These are phyloP conservation scores for Grammothele lineata DNA, from an alignment of 768 basidiomycete species.

Conservation along the genomic window DNA sequence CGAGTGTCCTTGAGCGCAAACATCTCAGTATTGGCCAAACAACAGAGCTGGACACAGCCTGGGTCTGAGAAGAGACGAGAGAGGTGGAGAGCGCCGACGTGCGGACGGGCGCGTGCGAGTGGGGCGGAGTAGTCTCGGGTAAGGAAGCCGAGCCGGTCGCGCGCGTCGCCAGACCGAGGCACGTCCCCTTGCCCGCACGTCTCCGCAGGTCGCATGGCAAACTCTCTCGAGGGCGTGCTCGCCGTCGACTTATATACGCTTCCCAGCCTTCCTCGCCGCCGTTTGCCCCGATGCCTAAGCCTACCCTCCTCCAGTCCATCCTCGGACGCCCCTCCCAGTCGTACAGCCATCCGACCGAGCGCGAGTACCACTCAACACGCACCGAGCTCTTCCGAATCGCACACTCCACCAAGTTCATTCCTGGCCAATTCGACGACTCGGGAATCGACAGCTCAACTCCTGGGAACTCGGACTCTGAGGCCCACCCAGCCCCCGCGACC, in stretches of 20 bases:
- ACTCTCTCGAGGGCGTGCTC: neutral
- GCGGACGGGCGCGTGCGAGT: no score
- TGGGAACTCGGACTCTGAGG: slow-evolving; percentile 14
- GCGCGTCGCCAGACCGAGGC: no score
- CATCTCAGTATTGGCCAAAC: no score
- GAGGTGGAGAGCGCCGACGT: no score
- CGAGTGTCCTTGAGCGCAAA: no score
- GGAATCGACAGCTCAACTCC: slow-evolving; percentile 17
- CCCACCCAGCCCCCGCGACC: slow-evolving; percentile 4
- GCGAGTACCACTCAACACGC: slow-evolving; percentile 50
- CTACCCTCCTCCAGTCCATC: slow-evolving; percentile 55
- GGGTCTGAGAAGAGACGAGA: no score
- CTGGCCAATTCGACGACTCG: slow-evolving; percentile 14
- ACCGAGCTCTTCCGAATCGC: slow-evolving; percentile 47
- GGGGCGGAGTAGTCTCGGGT: no score
- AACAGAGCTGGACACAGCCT: no score
- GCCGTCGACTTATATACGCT: slow-evolving; percentile 1
- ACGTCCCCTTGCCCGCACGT: no score
- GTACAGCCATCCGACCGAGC: slow-evolving; percentile 43
- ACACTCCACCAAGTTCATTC: slow-evolving; percentile 13
- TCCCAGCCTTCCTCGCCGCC: neutral
- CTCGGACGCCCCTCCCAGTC: slow-evolving; percentile 62
- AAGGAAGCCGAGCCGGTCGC: no score
- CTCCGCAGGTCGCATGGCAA: neutral
- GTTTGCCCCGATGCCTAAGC: slow-evolving; percentile 41